These are phyloP conservation scores for Aspergillus coremiiformis DNA, from an alignment of 495 filamentous ascomycete species.

Conservation along the genomic window DNA sequence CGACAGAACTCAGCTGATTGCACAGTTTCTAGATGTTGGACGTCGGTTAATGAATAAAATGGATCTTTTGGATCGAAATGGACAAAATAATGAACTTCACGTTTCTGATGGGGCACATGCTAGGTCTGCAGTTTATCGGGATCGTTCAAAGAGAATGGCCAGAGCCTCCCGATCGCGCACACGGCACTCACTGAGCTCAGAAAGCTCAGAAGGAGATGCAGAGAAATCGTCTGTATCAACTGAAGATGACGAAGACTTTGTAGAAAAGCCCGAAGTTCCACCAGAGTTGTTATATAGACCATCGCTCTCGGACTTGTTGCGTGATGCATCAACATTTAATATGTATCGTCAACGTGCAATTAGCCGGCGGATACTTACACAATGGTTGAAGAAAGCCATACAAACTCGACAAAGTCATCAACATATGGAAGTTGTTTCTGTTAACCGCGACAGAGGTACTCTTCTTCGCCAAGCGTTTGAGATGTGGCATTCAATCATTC, in stretches of 20 bases:
- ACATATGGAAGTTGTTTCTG: conserved; percentile 44
- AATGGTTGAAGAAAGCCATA: conserved; percentile 48
- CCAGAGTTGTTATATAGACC: conserved; percentile 44
- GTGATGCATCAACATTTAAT: conserved; percentile 54
- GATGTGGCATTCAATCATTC: conserved; percentile 47
- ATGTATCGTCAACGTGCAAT: conserved; percentile 44
- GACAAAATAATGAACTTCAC: conserved; percentile 11
- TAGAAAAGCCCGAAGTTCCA: conserved; percentile 24
- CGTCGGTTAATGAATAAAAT: conserved; percentile 34
- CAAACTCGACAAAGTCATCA: conserved; percentile 36
- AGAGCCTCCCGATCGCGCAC: conserved; percentile 16
- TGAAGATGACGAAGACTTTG: conserved; percentile 19
- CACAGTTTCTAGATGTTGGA: conserved; percentile 40
- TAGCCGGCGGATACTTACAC: conserved; percentile 39
- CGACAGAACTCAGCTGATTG: conserved; percentile 40
- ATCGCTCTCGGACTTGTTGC: conserved; percentile 48
- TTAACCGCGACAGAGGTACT: conserved; percentile 42
- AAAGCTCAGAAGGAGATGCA: conserved; percentile 18
- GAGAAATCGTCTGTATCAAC: conserved; percentile 22
- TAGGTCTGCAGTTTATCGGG: conserved; percentile 31
- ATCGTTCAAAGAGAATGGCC: conserved; percentile 29
- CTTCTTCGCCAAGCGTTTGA: conserved; percentile 52
- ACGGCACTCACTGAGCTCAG: conserved; percentile 20
- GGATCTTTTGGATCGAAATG: conserved; percentile 21
- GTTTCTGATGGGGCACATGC: conserved; percentile 25